Evolutionary conservation across 352 stramenopile genomes (phyloP).

Genomic region (Phytophthora meadii): DNA sequence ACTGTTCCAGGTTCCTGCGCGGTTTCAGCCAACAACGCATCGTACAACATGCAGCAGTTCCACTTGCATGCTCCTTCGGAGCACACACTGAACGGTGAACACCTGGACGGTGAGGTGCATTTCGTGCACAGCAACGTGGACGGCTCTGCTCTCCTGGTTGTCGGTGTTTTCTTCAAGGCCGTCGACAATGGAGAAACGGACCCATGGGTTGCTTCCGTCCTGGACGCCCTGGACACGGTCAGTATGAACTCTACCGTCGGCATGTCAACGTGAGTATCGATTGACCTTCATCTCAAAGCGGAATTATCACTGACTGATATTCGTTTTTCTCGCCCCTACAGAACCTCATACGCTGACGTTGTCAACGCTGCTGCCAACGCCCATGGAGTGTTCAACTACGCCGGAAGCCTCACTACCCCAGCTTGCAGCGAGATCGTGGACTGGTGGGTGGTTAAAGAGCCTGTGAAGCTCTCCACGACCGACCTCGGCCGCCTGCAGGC

Average conservation of each 20-base stretch:
- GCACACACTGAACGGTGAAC: slow-evolving; percentile 50
- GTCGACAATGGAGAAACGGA: slow-evolving; percentile 23
- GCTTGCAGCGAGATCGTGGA: slow-evolving; percentile 43
- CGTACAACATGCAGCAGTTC: slow-evolving; percentile 45
- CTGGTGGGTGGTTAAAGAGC: slow-evolving; percentile 42
- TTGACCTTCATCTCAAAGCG: neutral
- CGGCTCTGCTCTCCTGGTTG: slow-evolving; percentile 41
- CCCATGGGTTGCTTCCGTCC: slow-evolving; percentile 33
- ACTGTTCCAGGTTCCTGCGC: slow-evolving; percentile 21
- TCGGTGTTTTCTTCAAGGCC: slow-evolving; percentile 38
- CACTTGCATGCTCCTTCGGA: slow-evolving; percentile 55
- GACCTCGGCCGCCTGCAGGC: slow-evolving; percentile 37
- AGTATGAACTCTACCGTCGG: slow-evolving; percentile 26
- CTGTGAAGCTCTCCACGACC: slow-evolving; percentile 26
- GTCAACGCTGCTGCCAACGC: slow-evolving; percentile 47
- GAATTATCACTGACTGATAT: neutral
- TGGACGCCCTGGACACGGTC: slow-evolving; percentile 34
- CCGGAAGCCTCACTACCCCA: slow-evolving; percentile 40
- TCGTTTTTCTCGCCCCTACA: slow-evolving; percentile 1
- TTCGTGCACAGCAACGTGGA: slow-evolving; percentile 51
- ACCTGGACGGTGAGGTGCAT: slow-evolving; percentile 46
- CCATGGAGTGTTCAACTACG: slow-evolving; percentile 42
- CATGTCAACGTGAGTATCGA: slow-evolving; percentile 24
- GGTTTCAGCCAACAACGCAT: slow-evolving; percentile 16
- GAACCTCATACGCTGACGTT: slow-evolving; percentile 48